Conservation (phyloP, 352 stramenopile genomes). For the Globisporangium paddicum region DNA sequence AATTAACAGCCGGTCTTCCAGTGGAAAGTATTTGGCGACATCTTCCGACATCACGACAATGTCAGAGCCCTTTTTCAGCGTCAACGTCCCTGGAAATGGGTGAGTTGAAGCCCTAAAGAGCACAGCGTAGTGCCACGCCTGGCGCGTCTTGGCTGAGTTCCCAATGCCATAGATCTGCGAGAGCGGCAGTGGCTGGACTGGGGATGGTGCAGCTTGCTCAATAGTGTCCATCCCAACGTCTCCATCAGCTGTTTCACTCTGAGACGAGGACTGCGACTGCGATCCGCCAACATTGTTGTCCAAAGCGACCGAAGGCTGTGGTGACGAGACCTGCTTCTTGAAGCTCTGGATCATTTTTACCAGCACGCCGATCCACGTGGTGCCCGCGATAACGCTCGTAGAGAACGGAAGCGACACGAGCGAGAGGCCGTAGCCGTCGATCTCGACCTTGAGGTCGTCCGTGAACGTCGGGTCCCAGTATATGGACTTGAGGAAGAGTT, state of each 20-base stretch:
- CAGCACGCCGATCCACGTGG: constrained; percentile 52
- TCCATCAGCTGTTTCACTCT: not conserved
- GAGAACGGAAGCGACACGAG: constrained; percentile 34
- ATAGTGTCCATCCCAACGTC: constrained; percentile 10
- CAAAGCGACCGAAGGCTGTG: too few relatives aligned
- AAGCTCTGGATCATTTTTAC: constrained; percentile 49
- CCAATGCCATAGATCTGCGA: constrained; percentile 24
- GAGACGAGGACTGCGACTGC: not conserved
- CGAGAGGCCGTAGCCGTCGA: constrained; percentile 42
- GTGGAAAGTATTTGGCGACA: constrained; percentile 52
- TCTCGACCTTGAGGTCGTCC: constrained; percentile 50
- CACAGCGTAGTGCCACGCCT: constrained; percentile 75
- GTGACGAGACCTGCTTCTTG: too few relatives aligned
- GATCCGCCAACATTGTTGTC: not conserved
- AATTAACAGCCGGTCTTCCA: constrained; percentile 57
- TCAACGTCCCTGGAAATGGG: constrained; percentile 42
- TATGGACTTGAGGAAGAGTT: constrained; percentile 28
- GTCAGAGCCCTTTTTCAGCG: constrained; percentile 30
- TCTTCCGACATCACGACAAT: constrained; percentile 38
- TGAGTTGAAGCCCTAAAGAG: constrained; percentile 56
- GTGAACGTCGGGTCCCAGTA: constrained; percentile 41
- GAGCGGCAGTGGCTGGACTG: not conserved
- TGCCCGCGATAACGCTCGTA: constrained; percentile 19
- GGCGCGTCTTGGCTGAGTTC: constrained; percentile 22
- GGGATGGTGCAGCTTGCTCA: not conserved